Evolutionary conservation across 2,329 filamentous ascomycete genomes (phyloP), one percentile per base, ranked within the genome.

Genomic region (Pseudogymnoascus sp.): DNA sequence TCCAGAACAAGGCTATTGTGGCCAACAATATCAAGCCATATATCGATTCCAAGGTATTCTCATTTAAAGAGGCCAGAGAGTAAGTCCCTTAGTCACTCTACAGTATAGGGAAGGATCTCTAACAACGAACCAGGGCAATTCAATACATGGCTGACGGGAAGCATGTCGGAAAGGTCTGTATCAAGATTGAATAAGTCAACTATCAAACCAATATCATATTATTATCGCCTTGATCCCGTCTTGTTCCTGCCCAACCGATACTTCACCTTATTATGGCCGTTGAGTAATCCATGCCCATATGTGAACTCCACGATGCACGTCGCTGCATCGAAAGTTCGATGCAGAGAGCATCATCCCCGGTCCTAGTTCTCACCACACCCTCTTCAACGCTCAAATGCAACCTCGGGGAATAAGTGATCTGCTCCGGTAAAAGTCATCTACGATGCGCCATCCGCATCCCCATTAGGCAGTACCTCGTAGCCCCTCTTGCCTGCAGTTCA

Each of bases 101-200:
- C 25, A 58, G 18, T 60, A 21, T 25, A 13, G 31, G 13, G 45
- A n/a, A 6, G 10, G n/a, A 1, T 33, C 10, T 31, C 60, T 60
- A 52, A 64, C 7, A 10, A 29, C 18, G 4, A 21, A 27, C 31
- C 45, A 79, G 60, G 59, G 79, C 78, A 1, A 81, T 79, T 67
- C 72, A 81, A 62, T 79, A 81, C 63, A 76, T 79, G 75, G 80
- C 74, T 75, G 76, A 74, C 37, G 75, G 79, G 67, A 80, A 79
- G 65, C 79, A 82, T 67, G 76, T 81, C 65, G 78, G 79, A 40
- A 81, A 81, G 68, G 65, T 81, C 61, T 68, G 71, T 10, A 74
- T 81, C 63, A 76, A 69, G 64, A 71, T 72, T 36, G 65, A 67
- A 2, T 70, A 69, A 35, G 40, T 59, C 15, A 18, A 8, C 37